These are phyloP conservation scores for Suillus subalutaceus DNA, from an alignment of 768 basidiomycete species.

Conservation along the genomic window DNA sequence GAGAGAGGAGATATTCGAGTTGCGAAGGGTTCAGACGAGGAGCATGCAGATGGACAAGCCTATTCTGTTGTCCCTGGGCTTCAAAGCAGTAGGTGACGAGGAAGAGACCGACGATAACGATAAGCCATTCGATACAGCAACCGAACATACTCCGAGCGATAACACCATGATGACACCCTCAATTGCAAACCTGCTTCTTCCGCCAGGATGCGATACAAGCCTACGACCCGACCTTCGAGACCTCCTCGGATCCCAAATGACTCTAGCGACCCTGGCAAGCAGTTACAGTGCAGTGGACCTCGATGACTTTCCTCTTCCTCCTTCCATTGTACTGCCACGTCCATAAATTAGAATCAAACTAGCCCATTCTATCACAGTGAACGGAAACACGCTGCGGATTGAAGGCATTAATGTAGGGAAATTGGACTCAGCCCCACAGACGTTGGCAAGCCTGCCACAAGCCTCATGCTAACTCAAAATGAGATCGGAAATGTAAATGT, in stretches of 20 bases:
- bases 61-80: constrained; percentile 40
- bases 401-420: neutral
- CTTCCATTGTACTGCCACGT: constrained; percentile 22
- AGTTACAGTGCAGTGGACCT: constrained; percentile 45
- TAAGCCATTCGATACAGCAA: constrained; percentile 15
- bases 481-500: constrained; percentile 11
- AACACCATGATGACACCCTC: neutral
- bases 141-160: neutral
- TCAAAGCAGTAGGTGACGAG: constrained; percentile 13
- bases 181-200: neutral
- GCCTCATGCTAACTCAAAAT: neutral
- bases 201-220: neutral
- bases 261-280: constrained; percentile 34
- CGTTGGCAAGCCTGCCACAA: constrained; percentile 1
- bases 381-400: neutral
- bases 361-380: neutral
- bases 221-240: neutral
- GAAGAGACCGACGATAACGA: constrained; percentile 14
- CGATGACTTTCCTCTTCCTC: constrained; percentile 51
- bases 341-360: constrained; percentile 1
- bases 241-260: constrained; percentile 17
- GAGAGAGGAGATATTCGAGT: constrained; percentile 43
- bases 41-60: constrained; percentile 55
- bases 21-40: constrained; percentile 49
- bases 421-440: neutral